Conservation (phyloP, 2,329 filamentous ascomycete species). For the Fusarium vanettenii region DNA sequence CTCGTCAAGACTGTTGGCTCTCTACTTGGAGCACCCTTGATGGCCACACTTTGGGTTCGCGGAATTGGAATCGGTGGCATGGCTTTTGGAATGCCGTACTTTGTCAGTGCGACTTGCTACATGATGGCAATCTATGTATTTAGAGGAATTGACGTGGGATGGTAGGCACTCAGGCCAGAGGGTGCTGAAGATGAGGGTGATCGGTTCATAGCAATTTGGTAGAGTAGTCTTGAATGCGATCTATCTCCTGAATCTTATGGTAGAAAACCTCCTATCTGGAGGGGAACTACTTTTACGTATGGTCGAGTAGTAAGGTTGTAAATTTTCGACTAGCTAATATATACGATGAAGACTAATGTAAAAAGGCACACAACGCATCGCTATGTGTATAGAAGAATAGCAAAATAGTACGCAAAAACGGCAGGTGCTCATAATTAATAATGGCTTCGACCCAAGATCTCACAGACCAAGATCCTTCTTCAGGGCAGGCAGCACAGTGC, state of each 20-base stretch:
- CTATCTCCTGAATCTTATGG: too few species aligned
- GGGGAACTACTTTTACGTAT: background rate
- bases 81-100: conserved; percentile 42
- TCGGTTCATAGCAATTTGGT: rapidly evolving
- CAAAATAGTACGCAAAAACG: too few species aligned
- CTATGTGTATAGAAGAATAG: background rate
- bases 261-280: too few species aligned
- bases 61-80: conserved; percentile 53
- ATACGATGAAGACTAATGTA: background rate
- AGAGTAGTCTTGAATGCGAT: too few species aligned
- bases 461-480: conserved; percentile 31
- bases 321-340: background rate
- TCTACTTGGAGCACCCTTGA: conserved; percentile 59
- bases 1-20: conserved; percentile 61
- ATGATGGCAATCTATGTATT: conserved; percentile 33
- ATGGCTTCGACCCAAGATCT: background rate
- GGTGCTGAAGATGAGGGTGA: background rate
- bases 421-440: too few species aligned
- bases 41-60: conserved; percentile 60
- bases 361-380: background rate
- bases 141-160: conserved; percentile 9
- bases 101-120: conserved; percentile 40
- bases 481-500: conserved; percentile 19
- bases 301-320: background rate
- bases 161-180: background rate